A percentile compares a stretch with the other conserved stretches of the same genome.
Evolutionary conservation across 768 basidiomycete species (phyloP).

Genomic region (Lactifluus pinguis): DNA sequence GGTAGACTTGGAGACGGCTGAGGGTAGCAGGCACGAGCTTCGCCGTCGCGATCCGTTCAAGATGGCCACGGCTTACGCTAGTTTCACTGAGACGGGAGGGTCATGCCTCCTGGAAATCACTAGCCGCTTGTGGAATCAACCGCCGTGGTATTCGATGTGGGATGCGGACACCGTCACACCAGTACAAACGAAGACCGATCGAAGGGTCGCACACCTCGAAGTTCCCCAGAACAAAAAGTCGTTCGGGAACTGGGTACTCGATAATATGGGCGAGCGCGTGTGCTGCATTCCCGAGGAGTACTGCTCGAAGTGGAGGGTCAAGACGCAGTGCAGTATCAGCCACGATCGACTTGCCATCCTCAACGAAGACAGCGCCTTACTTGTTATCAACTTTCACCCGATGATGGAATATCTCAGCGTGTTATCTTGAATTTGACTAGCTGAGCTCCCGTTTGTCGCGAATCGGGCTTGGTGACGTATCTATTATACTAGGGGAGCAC

Average conservation of each 20-base stretch:
- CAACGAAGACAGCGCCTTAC: background rate
- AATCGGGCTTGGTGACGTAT: background rate
- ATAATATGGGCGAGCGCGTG: constrained; percentile 7
- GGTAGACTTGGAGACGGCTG: background rate
- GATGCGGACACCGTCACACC: background rate
- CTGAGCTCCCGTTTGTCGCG: background rate
- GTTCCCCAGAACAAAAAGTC: background rate
- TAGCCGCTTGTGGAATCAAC: constrained; percentile 11
- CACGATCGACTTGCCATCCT: constrained; percentile 3
- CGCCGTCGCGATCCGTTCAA: constrained; percentile 5
- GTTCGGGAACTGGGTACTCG: constrained; percentile 11
- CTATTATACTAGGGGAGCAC: too few relatives aligned
- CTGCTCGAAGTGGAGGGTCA: constrained; percentile 2
- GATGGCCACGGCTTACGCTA: constrained; percentile 11
- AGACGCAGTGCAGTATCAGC: background rate
- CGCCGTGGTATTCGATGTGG: constrained; percentile 8
- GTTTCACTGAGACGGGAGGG: background rate
- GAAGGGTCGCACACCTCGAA: constrained; percentile 6
- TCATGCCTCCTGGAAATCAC: constrained; percentile 3
- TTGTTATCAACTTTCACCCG: constrained; percentile 3
- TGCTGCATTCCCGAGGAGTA: constrained; percentile 14
- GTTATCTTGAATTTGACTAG: background rate
- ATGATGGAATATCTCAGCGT: constrained; percentile 1
- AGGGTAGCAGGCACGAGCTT: background rate
- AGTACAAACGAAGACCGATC: background rate